Evolutionary conservation across 2,329 filamentous ascomycete species (phyloP), one percentile per base, ranked within the genome.

Genomic region (Chaetomiaceae sp.): DNA sequence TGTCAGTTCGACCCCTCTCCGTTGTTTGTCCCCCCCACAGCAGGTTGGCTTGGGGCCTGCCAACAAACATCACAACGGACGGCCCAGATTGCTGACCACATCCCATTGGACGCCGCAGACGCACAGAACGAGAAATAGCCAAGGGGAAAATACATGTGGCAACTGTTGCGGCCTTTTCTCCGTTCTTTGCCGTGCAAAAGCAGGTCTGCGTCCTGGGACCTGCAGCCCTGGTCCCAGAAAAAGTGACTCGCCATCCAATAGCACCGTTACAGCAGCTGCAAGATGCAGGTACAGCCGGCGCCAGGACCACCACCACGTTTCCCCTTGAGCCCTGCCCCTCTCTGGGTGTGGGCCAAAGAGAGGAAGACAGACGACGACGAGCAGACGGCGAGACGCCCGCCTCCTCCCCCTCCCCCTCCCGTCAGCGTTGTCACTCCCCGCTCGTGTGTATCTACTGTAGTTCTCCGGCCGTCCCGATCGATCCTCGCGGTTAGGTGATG

Each of bases 21-120:
- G 22, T 24, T 9, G 22, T 24, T 24, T 24, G 22, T 24, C 6
- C 22, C 9, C 9, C 22, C 22, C 22, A 24, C 22, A 9, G 22
- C 9, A 24, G n/a, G n/a, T n/a, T n/a, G n/a, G n/a, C n/a, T n/a
- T n/a, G n/a, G n/a, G n/a, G n/a, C n/a, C n/a, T n/a, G n/a, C n/a
- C n/a, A n/a, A n/a, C n/a, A n/a, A n/a, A n/a, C n/a, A n/a, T n/a
- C n/a, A n/a, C n/a, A n/a, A n/a, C n/a, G n/a, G n/a, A n/a, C n/a
- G n/a, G n/a, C n/a, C n/a, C n/a, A n/a, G n/a, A n/a, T n/a, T n/a
- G n/a, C n/a, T 15, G 30, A 20, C 20, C n/a, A 20, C 20, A 12
- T 43, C 41, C 26, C 30, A 52, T 52, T 52, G 50, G 47, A 38
- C 38, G 47, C 36, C 43, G 45, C 39, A 26, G 20, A 46, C 29